A percentile compares a stretch with the other conserved stretches of the same genome.
Conservation (phyloP, 106 monocot genomes). For the Allium fistulosum region DNA sequence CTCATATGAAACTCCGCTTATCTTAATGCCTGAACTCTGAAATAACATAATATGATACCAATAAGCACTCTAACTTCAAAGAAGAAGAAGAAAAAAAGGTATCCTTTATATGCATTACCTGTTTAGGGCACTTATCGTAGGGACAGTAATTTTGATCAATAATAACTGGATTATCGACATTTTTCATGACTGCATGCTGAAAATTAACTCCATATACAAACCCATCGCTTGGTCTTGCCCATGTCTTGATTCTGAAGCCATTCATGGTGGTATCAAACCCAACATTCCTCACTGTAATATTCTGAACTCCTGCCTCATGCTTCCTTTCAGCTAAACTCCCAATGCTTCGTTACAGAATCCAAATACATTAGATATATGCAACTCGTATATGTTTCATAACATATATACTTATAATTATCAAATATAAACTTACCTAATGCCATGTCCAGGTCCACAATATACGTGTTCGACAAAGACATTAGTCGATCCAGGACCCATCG, state of each 20-base stretch:
- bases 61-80: no score
- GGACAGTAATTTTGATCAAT: constrained; percentile 30
- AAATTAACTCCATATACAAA: constrained; percentile 10
- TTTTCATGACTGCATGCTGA: constrained; percentile 10
- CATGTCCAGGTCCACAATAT: constrained; percentile 2
- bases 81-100: not conserved
- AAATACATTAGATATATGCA: not conserved
- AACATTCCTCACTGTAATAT: constrained; percentile 6
- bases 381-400: not conserved
- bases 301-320: not conserved
- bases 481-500: not conserved
- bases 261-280: constrained; percentile 14
- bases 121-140: constrained; percentile 20
- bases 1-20: constrained; percentile 4
- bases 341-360: not conserved
- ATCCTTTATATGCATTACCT: constrained; percentile 8
- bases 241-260: constrained; percentile 26
- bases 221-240: constrained; percentile 6
- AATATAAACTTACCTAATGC: constrained; percentile 1
- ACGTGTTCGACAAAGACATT: not conserved
- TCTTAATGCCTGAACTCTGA: constrained; percentile 17
- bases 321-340: not conserved
- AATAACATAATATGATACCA: not conserved
- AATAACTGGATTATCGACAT: constrained; percentile 18
- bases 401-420: not conserved